These are phyloP conservation scores for Fusarium sp. DNA, from an alignment of 2,329 filamentous ascomycete species.

Conservation along the genomic window DNA sequence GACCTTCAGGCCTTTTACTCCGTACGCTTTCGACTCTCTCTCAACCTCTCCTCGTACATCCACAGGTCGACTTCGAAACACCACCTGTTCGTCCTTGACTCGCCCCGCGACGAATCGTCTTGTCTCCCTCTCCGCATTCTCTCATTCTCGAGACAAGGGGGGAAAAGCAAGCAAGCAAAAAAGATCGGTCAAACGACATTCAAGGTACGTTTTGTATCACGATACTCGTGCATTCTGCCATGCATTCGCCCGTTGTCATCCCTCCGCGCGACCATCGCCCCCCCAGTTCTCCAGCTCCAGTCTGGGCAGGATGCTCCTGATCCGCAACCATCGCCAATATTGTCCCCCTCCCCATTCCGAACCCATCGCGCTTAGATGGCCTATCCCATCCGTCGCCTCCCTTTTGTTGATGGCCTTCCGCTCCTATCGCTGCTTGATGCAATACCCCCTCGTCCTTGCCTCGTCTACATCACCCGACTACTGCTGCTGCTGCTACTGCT, in stretches of 20 bases:
- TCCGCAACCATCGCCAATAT: constrained; percentile 25
- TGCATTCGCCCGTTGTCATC: constrained; percentile 21
- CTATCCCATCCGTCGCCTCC: constrained; percentile 9
- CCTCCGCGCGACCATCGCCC: constrained; percentile 15
- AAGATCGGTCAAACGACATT: constrained; percentile 11
- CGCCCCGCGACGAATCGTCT: constrained; percentile 16
- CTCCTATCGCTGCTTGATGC: constrained; percentile 4
- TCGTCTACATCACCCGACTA: background rate
- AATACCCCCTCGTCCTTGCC: constrained; percentile 13
- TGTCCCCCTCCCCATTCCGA: constrained; percentile 28
- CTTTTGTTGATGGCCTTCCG: constrained; percentile 22
- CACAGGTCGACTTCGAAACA: constrained; percentile 23
- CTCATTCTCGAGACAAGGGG: background rate
- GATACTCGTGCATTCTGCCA: constrained; percentile 20
- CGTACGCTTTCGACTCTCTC: constrained; percentile 1
- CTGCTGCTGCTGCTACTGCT: background rate
- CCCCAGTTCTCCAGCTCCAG: background rate
- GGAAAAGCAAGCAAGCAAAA: background rate
- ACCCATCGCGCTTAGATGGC: constrained; percentile 10
- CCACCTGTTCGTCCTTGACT: constrained; percentile 23
- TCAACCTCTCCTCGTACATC: constrained; percentile 31
- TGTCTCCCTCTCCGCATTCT: constrained; percentile 7
- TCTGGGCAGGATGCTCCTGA: constrained; percentile 5
- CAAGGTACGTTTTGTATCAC: constrained; percentile 37
- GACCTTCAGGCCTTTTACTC: background rate